These are phyloP conservation scores for Skeletonema tropicum DNA, from an alignment of 108 stramenopile genomes.

Conservation along the genomic window DNA sequence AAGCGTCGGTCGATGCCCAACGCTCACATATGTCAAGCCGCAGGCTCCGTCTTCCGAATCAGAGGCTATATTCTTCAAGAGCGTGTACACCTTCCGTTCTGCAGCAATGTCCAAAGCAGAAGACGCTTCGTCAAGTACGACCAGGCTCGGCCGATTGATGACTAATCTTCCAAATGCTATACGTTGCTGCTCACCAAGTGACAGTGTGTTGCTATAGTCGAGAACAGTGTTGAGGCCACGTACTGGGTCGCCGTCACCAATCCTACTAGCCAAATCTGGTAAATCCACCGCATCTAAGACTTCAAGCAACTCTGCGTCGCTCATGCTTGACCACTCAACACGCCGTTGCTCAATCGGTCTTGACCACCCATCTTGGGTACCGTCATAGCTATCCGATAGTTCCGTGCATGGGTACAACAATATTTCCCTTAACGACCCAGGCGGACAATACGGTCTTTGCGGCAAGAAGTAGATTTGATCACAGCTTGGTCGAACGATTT, in stretches of 20 bases:
- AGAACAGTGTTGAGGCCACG: constrained; percentile 46
- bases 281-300: constrained; percentile 53
- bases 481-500: constrained; percentile 59
- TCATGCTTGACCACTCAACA: constrained; percentile 26
- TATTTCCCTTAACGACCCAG: constrained; percentile 78
- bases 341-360: constrained; percentile 23
- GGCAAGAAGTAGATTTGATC: constrained; percentile 84
- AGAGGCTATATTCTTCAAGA: constrained; percentile 43
- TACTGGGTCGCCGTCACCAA: constrained; percentile 54
- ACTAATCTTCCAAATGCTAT: constrained; percentile 80
- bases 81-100: constrained; percentile 69
- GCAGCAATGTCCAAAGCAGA: constrained; percentile 70
- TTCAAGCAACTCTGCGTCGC: constrained; percentile 45
- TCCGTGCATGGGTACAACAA: constrained; percentile 70
- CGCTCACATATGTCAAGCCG: constrained; percentile 68
- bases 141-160: constrained; percentile 64
- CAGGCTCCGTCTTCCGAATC: not conserved
- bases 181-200: constrained; percentile 79
- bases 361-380: constrained; percentile 15
- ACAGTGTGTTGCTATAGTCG: constrained; percentile 74
- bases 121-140: constrained; percentile 77
- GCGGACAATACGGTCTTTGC: constrained; percentile 82
- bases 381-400: constrained; percentile 15
- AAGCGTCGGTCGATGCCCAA: constrained; percentile 89
- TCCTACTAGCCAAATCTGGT: constrained; percentile 41